Percentiles rank a stretch among this genome's conserved stretches.
phyloP scores from a whole-genome alignment of 371 early-diverging fungal genomes.

The Mortierella sp. region DNA sequence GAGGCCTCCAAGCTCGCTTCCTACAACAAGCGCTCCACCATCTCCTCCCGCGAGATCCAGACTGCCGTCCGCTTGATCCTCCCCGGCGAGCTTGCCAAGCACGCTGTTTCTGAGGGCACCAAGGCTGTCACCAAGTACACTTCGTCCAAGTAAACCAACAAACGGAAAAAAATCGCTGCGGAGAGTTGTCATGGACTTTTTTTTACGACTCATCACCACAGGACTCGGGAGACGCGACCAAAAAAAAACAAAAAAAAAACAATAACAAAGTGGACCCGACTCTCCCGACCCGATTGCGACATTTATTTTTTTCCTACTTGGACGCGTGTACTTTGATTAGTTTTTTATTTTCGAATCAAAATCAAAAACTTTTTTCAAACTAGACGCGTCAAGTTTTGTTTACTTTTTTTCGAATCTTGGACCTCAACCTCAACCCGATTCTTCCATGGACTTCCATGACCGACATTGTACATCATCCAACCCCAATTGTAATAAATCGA shows the following conservation, averaged over 20 bases:
- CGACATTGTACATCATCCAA: slow-evolving; percentile 34
- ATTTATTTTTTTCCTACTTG: slow-evolving; percentile 9
- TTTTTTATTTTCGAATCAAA: slow-evolving; percentile 13
- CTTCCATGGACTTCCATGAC: slow-evolving; percentile 24
- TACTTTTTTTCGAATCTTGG: slow-evolving; percentile 6
- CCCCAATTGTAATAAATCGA: slow-evolving; percentile 32
- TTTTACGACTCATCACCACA: not conserved
- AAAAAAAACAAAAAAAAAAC: slow-evolving; percentile 9
- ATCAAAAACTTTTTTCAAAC: slow-evolving; percentile 7
- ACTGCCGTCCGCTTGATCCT: slow-evolving; percentile 93
- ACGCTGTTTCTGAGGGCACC: slow-evolving; percentile 98
- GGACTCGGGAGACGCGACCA: slow-evolving; percentile 1
- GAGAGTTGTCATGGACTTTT: not conserved
- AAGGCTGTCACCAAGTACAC: slow-evolving; percentile 98
- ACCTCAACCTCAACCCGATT: slow-evolving; percentile 4
- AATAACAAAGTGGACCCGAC: not conserved
- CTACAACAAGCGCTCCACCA: slow-evolving; percentile 95
- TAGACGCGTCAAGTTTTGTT: slow-evolving; percentile 29
- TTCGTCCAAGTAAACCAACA: slow-evolving; percentile 71
- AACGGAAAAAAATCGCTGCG: not conserved
- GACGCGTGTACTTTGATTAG: slow-evolving; percentile 19
- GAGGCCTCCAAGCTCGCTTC: slow-evolving; percentile 94
- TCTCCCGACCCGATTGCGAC: slow-evolving; percentile 9
- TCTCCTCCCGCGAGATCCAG: slow-evolving; percentile 96
- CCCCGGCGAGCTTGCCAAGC: slow-evolving; percentile 97